phyloP scores from a whole-genome alignment of 1,139 yeast species.

The Meyerozyma carpophila region DNA sequence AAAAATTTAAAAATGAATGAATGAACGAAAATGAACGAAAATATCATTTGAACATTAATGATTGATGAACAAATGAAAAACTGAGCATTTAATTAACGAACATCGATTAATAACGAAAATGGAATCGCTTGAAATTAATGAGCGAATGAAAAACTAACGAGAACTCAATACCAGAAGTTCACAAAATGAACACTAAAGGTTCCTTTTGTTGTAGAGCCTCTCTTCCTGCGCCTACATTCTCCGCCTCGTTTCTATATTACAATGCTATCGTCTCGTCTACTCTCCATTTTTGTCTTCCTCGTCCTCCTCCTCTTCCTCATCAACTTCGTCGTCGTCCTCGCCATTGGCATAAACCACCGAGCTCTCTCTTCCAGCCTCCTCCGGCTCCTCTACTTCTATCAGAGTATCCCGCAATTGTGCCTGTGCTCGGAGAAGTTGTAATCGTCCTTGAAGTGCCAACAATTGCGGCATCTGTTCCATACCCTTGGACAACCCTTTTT shows the following conservation, averaged over 20 bases:
- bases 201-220: no score
- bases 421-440: slow-evolving; percentile 36
- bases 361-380: not conserved
- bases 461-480: slow-evolving; percentile 33
- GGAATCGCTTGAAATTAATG: no score
- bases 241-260: not conserved
- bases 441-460: slow-evolving; percentile 40
- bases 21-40: no score
- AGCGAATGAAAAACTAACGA: no score
- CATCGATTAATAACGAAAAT: no score
- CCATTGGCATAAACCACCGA: slow-evolving; percentile 26
- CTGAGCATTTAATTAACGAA: no score
- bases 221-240: no score
- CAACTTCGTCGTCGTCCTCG: slow-evolving; percentile 25
- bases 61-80: no score
- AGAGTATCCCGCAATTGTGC: slow-evolving; percentile 28
- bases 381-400: slow-evolving; percentile 9
- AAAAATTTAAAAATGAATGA: no score
- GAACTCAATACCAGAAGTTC: no score
- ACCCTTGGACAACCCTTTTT: slow-evolving; percentile 22
- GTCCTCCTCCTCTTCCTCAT: slow-evolving; percentile 14
- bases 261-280: not conserved
- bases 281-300: slow-evolving; percentile 7
- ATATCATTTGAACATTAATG: no score
- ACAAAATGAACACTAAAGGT: no score